phyloP scores from a whole-genome alignment of 805 yeast genomes.

The Debaryomyces prosopidis region DNA sequence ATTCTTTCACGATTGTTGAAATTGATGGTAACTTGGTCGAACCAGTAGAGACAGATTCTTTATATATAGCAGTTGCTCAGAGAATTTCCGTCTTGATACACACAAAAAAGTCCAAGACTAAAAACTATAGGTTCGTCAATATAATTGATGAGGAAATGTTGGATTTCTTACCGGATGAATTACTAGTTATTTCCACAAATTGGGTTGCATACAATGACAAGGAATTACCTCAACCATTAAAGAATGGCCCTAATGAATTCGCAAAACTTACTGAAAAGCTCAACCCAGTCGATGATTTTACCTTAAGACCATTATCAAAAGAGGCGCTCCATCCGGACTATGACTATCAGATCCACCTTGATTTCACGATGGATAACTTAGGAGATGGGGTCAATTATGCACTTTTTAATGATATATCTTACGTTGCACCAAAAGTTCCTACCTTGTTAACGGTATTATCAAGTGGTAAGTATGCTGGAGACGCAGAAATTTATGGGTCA shows the following conservation, averaged over 20 bases:
- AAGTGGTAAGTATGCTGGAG: conserved; percentile 60
- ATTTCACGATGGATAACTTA: conserved; percentile 82
- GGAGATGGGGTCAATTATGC: conserved; percentile 90
- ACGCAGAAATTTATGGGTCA: conserved; percentile 67
- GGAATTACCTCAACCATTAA: conserved; percentile 36
- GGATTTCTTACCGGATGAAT: conserved; percentile 67
- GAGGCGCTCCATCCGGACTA: conserved; percentile 60
- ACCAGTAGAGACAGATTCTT: conserved; percentile 63
- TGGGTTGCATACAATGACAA: conserved; percentile 59
- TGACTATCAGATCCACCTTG: conserved; percentile 67
- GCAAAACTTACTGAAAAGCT: conserved; percentile 41
- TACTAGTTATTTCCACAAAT: conserved; percentile 72
- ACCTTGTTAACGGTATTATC: conserved; percentile 74
- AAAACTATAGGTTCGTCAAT: conserved; percentile 82
- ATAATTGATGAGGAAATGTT: conserved; percentile 80
- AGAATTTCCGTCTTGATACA: conserved; percentile 79
- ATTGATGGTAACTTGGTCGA: conserved; percentile 90
- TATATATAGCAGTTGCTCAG: conserved; percentile 89
- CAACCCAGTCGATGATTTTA: conserved; percentile 48
- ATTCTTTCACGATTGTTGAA: conserved; percentile 81
- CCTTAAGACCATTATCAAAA: conserved; percentile 28
- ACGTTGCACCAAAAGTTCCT: conserved; percentile 81
- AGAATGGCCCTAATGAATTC: conserved; percentile 6
- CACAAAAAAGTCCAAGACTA: conserved; percentile 62
- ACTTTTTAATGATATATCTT: conserved; percentile 89